These are phyloP conservation scores for Cephaloascus fragrans DNA, from an alignment of 805 yeast genomes.

Conservation along the genomic window DNA sequence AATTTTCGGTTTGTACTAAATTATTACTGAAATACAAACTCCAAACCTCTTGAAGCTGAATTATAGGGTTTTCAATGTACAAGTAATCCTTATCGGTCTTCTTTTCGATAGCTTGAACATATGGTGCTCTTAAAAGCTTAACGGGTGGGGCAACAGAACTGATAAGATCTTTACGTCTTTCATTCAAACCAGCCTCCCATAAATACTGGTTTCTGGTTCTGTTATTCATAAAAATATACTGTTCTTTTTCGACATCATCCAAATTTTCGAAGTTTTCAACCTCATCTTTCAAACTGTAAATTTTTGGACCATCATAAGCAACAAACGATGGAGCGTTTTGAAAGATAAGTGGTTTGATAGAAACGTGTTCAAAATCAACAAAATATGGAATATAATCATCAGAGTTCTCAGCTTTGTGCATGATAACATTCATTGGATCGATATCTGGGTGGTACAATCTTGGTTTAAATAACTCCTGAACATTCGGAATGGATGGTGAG, in stretches of 20 bases:
- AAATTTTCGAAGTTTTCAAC: constrained; percentile 59
- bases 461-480: constrained; percentile 56
- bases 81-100: constrained; percentile 51
- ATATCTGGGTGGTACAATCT: constrained; percentile 74
- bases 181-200: constrained; percentile 75
- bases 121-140: constrained; percentile 61
- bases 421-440: constrained; percentile 80
- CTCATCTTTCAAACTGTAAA: constrained; percentile 67
- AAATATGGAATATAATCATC: constrained; percentile 33
- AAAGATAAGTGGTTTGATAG: constrained; percentile 74
- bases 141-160: constrained; percentile 79
- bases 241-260: constrained; percentile 65
- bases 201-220: constrained; percentile 86
- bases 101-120: constrained; percentile 48
- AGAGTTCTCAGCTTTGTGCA: constrained; percentile 18
- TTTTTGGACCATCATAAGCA: constrained; percentile 80
- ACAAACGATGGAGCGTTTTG: constrained; percentile 77
- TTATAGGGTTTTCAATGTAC: constrained; percentile 54
- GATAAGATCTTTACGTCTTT: constrained; percentile 53
- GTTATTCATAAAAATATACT: constrained; percentile 77
- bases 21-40: constrained; percentile 49
- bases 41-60: constrained; percentile 65
- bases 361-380: constrained; percentile 75
- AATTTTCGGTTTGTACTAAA: constrained; percentile 37
- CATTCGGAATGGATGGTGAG: constrained; percentile 50